Base-by-base conservation (phyloP, 2,329 filamentous ascomycete species). In the Alternaria arborescens region DNA sequence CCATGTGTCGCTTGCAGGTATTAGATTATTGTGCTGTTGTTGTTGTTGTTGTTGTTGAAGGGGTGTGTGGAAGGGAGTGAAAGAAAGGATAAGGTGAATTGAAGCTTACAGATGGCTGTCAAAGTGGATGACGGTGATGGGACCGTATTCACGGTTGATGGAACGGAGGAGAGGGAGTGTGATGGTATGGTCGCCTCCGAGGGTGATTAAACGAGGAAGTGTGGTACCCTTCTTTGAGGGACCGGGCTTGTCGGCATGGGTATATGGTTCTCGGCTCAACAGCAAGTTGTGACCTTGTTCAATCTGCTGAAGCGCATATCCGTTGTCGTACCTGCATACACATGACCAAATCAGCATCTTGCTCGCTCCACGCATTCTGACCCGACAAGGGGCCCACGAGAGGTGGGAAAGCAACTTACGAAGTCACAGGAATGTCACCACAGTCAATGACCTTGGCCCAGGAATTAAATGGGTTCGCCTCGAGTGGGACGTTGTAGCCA, bases 361-460 rank as follows among this genome's bases (percentile, higher is more conserved):
- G 5, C 16, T n/a, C 34, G 16, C 36, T 24, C 7, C 3, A 1
- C 22, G 20, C 4, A 22, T 6, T 14, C 32, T 2, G 16, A 4
- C 3, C 24, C 12, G 26, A 24, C 8, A 32, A 22, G 12, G 22
- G 12, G 22, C 26, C 22, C 5, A 18, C 3, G 8, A 24, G 10
- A 52, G 0, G 10, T 8, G 4, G 22, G 11, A 14, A 11, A 8
- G 6, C 5, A 18, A 51, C 88, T 79, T 83, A 93, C 87, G 91
- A 94, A 11, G 91, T 94, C 3, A 95, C 91, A 0, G 91, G 91
- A 50, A 94, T 92, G 74, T 95, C 91, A 61, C 92, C 92, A 74
- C 92, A 95, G 77, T 95, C 92, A 2, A 95, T 80, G 3, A 95
- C 87, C 51, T 86, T 92, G 8, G 93, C 89, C 87, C 92, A 94